Base-by-base conservation (phyloP, 176 grass and related monocot species). In the Rhynchospora tenuis region DNA sequence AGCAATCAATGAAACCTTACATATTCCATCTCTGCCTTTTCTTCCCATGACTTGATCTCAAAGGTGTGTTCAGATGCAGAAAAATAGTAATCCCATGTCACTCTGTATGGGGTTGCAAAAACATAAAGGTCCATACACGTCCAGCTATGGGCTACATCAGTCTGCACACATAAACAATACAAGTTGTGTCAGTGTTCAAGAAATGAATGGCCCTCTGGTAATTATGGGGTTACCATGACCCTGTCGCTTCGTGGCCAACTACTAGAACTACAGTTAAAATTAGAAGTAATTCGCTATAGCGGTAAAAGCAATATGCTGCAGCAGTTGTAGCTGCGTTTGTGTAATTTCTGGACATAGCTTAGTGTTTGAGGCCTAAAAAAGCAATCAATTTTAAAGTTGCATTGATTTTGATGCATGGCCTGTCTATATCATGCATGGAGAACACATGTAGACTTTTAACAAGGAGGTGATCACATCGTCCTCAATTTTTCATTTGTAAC, bases 81-180 rank as follows among this genome's bases (percentile, higher is more conserved):
- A 62, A 88, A 87, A 22, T 96, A 99, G 93, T 96, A 99, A 65
- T 95, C 93, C 93, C 97, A 99, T 73, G 73, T 86, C 90, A 99
- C 88, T 83, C 93, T 93, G 85, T 96, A 99, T 59, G 93, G 97
- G 9, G 93, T 96, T 78, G 91, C 91, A 79, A 94, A 96, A 29
- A 99, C 97, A 64, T 99, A 99, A 6, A 99, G 88, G 55, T 99
- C 97, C 97, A 96, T 99, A 80, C 93, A 99, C 19, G 97, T 89
- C 97, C 93, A 99, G 68, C 93, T 99, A 64, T 94, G 88, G 46
- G 93, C 88, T 57, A 72, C 88, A 86, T 84, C 86, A 71, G 91
- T 96, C 97, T 99, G 48, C 73, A 77, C 15, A 77, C 48, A 50
- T 56, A 82, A 87, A 81, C 3, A 76, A 77, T 4, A 45, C 23